phyloP scores from a whole-genome alignment of 2,329 filamentous ascomycete genomes.

The Arthrobotrys sphaeroides region DNA sequence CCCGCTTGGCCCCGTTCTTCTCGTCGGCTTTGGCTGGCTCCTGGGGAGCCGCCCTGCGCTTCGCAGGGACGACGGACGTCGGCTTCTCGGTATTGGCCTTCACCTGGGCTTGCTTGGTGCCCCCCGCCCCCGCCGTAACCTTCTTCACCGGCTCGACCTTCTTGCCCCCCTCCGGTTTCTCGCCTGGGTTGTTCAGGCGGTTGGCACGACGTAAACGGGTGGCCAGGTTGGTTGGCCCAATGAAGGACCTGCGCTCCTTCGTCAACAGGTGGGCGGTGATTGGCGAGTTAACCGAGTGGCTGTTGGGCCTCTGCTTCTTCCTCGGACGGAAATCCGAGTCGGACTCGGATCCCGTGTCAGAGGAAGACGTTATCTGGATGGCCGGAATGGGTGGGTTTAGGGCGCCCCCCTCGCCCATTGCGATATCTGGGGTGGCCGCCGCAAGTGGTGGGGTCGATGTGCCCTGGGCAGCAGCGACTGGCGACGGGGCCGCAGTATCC shows the following conservation, averaged over 20 bases:
- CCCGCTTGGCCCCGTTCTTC: neutral
- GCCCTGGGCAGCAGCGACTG: no score
- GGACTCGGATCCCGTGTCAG: neutral
- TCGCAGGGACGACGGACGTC: no score
- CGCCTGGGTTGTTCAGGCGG: neutral
- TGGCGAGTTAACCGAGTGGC: neutral
- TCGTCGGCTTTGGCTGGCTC: neutral
- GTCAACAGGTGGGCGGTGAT: neutral
- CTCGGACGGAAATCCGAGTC: neutral
- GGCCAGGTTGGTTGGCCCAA: conserved; percentile 3
- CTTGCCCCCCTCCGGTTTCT: neutral
- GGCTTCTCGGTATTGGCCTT: neutral
- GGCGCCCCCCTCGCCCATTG: neutral
- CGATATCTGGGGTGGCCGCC: conserved; percentile 14
- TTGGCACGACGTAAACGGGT: neutral
- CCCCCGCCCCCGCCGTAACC: no score
- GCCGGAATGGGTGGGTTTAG: neutral
- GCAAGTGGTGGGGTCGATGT: conserved; percentile 6
- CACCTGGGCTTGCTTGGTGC: no score
- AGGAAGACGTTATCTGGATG: neutral
- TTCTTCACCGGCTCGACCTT: neutral
- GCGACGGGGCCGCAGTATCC: no score
- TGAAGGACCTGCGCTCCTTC: neutral
- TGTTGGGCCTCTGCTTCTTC: neutral
- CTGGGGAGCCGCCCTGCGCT: no score